Evolutionary conservation across 2,329 filamentous ascomycete genomes (phyloP).

Genomic region (Beauveria pseudobassiana): DNA sequence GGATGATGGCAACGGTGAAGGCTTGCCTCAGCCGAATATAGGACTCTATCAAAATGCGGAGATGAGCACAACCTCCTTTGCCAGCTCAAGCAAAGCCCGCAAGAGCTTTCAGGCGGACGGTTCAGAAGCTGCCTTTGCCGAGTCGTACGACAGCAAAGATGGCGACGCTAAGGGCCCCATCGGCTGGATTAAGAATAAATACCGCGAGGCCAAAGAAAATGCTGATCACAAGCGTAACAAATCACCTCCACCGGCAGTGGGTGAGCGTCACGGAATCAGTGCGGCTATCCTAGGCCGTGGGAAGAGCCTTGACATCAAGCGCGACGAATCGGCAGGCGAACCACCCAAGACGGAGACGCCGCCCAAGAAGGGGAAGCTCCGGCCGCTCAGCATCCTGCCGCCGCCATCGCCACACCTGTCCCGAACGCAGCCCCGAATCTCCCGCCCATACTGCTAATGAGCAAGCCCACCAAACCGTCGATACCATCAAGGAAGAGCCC

Average conservation of each 20-base stretch:
- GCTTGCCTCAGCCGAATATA: slow-evolving; percentile 39
- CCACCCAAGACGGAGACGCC: neutral
- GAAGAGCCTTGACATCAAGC: slow-evolving; percentile 42
- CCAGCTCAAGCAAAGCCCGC: slow-evolving; percentile 46
- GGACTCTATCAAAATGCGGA: slow-evolving; percentile 58
- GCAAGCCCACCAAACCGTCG: neutral
- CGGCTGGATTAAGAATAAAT: slow-evolving; percentile 53
- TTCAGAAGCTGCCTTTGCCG: slow-evolving; percentile 35
- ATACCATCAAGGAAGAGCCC: slow-evolving; percentile 11
- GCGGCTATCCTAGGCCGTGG: slow-evolving; percentile 30
- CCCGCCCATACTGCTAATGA: neutral
- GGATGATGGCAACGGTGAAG: slow-evolving; percentile 43
- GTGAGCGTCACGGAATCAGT: slow-evolving; percentile 22
- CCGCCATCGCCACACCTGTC: neutral
- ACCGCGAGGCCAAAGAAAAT: slow-evolving; percentile 51
- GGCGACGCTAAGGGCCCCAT: slow-evolving; percentile 47
- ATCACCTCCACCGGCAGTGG: slow-evolving; percentile 38
- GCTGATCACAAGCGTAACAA: slow-evolving; percentile 48
- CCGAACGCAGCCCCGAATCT: neutral
- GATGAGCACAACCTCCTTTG: slow-evolving; percentile 60
- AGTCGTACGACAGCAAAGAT: slow-evolving; percentile 36
- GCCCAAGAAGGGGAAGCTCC: slow-evolving; percentile 10
- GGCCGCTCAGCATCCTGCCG: neutral
- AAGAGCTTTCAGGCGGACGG: slow-evolving; percentile 46
- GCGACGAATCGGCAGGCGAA: slow-evolving; percentile 23